Percentiles rank a stretch among this genome's conserved stretches.
Conservation (phyloP, 345 rosid species). For the Lagerstroemia speciosa region DNA sequence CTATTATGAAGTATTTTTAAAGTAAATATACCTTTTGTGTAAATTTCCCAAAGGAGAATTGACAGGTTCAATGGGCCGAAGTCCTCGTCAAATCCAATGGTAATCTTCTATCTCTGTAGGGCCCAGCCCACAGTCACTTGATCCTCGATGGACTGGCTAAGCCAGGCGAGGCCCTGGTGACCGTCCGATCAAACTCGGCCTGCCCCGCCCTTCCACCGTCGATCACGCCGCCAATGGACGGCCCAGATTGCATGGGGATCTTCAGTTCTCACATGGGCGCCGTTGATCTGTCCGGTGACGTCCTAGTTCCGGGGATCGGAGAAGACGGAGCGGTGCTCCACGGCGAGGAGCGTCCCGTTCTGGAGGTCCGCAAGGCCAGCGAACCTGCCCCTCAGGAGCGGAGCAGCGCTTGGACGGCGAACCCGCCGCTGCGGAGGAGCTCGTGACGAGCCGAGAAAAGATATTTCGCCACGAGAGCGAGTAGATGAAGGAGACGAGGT, state of each 20-base stretch:
- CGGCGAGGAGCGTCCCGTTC: constrained; percentile 50
- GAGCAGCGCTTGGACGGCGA: constrained; percentile 38
- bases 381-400: constrained; percentile 41
- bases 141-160: constrained; percentile 12
- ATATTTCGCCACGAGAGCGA: constrained; percentile 33
- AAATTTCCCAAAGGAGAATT: no score
- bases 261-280: constrained; percentile 42
- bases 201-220: no score
- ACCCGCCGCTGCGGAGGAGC: constrained; percentile 48
- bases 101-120: constrained; percentile 21
- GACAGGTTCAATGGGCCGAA: no score
- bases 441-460: constrained; percentile 34
- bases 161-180: constrained; percentile 7
- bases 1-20: no score
- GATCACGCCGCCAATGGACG: constrained; percentile 15
- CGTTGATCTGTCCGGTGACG: constrained; percentile 44
- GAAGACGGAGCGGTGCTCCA: constrained; percentile 45
- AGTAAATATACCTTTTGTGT: no score
- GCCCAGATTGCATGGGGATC: constrained; percentile 24
- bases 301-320: constrained; percentile 40
- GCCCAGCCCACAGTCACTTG: constrained; percentile 17
- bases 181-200: neutral
- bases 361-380: constrained; percentile 30
- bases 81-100: constrained; percentile 31
- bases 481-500: constrained; percentile 44